Percentiles rank a stretch among this genome's conserved stretches.
Conservation (phyloP, 2,329 filamentous ascomycete genomes). For the Juglanconis juglandina region DNA sequence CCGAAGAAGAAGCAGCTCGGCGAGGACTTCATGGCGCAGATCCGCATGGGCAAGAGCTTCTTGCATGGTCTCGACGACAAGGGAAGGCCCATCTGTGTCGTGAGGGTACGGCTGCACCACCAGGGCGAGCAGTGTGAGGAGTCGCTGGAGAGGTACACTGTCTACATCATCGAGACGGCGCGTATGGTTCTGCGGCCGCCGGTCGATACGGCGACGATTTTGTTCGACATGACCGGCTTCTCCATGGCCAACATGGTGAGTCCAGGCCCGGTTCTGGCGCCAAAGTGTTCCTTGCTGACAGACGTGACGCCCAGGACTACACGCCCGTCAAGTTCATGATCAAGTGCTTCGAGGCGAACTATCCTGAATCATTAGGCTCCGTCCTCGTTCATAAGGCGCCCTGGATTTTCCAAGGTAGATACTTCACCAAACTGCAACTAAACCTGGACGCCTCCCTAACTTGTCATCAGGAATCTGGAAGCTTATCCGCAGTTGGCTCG, state of each 20-base stretch:
- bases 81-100: constrained; percentile 81
- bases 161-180: constrained; percentile 93
- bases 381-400: constrained; percentile 94
- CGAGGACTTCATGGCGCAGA: constrained; percentile 76
- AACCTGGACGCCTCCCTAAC: constrained; percentile 14
- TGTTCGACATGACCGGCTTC: constrained; percentile 96
- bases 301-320: constrained; percentile 64
- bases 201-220: constrained; percentile 88
- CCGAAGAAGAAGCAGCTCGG: constrained; percentile 61
- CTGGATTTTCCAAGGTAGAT: constrained; percentile 87
- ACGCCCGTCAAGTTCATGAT: constrained; percentile 98
- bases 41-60: constrained; percentile 89
- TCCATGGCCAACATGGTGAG: constrained; percentile 88
- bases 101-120: constrained; percentile 77
- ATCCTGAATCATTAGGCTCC: constrained; percentile 85
- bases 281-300: background rate
- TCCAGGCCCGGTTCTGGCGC: background rate
- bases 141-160: constrained; percentile 82
- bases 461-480: constrained; percentile 74
- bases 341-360: constrained; percentile 98
- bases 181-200: constrained; percentile 75
- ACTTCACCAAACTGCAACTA: background rate
- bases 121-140: constrained; percentile 78
- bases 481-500: constrained; percentile 92
- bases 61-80: constrained; percentile 82